Conservation (phyloP, 2,329 filamentous ascomycete species). For the Penicillium sp. region DNA sequence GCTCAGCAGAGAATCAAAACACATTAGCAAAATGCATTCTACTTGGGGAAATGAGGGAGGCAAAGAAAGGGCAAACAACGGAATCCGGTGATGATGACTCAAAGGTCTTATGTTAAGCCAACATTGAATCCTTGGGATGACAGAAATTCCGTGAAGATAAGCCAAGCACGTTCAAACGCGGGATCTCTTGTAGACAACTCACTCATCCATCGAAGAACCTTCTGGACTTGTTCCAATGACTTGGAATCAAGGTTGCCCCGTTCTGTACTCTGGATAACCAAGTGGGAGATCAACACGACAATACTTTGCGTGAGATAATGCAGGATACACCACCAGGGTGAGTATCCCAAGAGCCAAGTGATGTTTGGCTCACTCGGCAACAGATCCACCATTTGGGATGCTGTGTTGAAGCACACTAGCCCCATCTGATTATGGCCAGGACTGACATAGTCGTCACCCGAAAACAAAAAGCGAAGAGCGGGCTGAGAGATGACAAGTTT, state of each 20-base stretch:
- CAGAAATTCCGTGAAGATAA: constrained; percentile 30
- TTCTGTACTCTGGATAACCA: constrained; percentile 34
- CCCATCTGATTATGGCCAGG: constrained; percentile 37
- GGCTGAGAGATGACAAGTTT: constrained; percentile 6
- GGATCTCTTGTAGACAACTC: constrained; percentile 36
- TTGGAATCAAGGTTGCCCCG: constrained; percentile 29
- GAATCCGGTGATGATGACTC: neutral
- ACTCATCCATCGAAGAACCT: constrained; percentile 40
- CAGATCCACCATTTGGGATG: constrained; percentile 34
- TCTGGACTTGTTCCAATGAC: constrained; percentile 32
- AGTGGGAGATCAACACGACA: constrained; percentile 41
- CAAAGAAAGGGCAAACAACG: neutral
- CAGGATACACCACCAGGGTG: constrained; percentile 45
- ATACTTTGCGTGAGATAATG: constrained; percentile 45
- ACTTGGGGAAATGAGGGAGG: neutral
- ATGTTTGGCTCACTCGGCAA: constrained; percentile 38
- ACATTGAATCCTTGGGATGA: constrained; percentile 20
- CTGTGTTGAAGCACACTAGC: constrained; percentile 36
- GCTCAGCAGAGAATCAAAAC: neutral
- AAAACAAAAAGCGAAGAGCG: neutral
- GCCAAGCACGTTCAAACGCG: constrained; percentile 36
- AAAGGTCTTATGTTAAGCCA: constrained; percentile 2
- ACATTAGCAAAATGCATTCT: neutral
- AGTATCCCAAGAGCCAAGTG: constrained; percentile 31
- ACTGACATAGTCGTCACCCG: constrained; percentile 22